These are phyloP conservation scores for Cydonia oblonga DNA, from an alignment of 331 rosid genomes.

Conservation along the genomic window DNA sequence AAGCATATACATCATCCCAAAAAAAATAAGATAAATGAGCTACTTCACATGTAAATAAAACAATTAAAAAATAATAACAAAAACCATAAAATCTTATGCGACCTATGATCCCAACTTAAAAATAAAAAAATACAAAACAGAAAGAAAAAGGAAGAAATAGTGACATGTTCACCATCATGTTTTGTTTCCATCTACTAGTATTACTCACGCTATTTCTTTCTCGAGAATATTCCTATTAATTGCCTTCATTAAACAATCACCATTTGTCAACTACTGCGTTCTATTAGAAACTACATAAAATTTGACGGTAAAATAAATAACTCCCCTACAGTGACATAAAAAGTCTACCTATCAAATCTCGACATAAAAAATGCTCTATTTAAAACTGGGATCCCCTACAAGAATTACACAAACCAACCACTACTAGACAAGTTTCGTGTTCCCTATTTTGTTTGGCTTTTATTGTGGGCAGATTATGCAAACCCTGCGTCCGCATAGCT, in stretches of 20 bases:
- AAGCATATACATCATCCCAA: slow-evolving; percentile 1
- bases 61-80: neutral
- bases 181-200: neutral
- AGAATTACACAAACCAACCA: neutral
- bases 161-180: neutral
- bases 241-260: too few relatives aligned
- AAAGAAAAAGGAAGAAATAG: too few relatives aligned
- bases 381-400: neutral
- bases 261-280: too few relatives aligned
- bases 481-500: neutral
- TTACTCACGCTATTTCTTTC: neutral
- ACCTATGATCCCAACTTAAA: neutral
- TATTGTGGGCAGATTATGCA: neutral
- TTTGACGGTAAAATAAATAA: neutral
- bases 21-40: slow-evolving; percentile 2
- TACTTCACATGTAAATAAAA: neutral
- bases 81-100: neutral
- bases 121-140: too few relatives aligned
- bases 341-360: neutral
- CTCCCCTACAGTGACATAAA: neutral
- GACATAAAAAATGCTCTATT: neutral
- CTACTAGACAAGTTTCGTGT: neutral
- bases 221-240: neutral
- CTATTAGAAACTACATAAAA: too few relatives aligned
- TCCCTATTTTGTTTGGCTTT: neutral